phyloP scores from a whole-genome alignment of 2,329 filamentous ascomycete genomes.

The Periconia sp. region DNA sequence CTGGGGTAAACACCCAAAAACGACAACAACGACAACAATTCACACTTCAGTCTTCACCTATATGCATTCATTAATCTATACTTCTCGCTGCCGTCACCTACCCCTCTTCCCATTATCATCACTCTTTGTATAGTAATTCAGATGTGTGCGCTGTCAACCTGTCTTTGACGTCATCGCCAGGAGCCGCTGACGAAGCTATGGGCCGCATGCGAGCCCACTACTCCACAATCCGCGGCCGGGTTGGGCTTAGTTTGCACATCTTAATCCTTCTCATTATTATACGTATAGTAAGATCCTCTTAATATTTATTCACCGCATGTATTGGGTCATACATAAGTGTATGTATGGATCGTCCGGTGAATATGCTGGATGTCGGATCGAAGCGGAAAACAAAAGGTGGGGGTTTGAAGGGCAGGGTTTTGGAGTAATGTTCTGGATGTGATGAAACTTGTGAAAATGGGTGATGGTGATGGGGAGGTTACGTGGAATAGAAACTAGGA shows the following conservation, averaged over 20 bases:
- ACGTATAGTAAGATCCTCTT: too few species aligned
- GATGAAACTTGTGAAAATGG: too few species aligned
- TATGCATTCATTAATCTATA: not conserved
- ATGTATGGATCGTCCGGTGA: too few species aligned
- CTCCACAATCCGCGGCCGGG: conserved; percentile 1
- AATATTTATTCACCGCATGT: too few species aligned
- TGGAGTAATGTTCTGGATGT: too few species aligned
- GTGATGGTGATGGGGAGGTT: too few species aligned
- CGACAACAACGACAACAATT: not conserved
- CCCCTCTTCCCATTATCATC: not conserved
- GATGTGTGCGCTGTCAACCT: not conserved
- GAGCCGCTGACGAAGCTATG: not conserved
- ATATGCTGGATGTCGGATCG: too few species aligned
- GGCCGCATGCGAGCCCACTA: not conserved
- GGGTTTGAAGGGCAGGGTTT: too few species aligned
- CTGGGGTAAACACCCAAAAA: not conserved
- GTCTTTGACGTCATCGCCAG: not conserved
- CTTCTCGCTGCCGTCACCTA: not conserved
- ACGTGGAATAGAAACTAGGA: too few species aligned
- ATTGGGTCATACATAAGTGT: too few species aligned
- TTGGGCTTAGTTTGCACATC: not conserved
- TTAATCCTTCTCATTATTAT: too few species aligned
- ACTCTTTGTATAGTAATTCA: not conserved
- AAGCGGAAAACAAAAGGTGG: too few species aligned
- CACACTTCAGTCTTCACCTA: not conserved